These are phyloP conservation scores for Talaromyces sp. DNA, from an alignment of 2,329 filamentous ascomycete genomes.

Conservation along the genomic window DNA sequence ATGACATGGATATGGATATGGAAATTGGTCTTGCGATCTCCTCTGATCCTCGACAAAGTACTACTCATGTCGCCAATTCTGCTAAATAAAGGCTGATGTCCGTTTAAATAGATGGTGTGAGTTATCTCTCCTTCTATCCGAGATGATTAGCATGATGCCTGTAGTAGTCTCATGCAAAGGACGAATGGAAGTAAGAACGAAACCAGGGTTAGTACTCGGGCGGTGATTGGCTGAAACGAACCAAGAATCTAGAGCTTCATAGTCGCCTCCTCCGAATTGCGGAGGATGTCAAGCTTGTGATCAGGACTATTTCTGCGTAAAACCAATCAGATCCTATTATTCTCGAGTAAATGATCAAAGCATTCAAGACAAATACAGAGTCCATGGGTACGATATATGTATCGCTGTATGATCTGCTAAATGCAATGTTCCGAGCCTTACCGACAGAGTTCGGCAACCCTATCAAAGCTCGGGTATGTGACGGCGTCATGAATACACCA, in stretches of 20 bases:
- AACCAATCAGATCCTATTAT: no score
- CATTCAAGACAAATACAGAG: neutral
- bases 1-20: conserved; percentile 1
- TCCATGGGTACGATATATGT: neutral
- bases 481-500: conserved; percentile 14
- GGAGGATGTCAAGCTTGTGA: conserved; percentile 12
- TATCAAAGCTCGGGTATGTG: conserved; percentile 13
- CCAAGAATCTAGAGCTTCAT: conserved; percentile 1
- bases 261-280: conserved; percentile 14
- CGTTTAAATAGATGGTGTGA: neutral
- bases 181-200: conserved; percentile 9
- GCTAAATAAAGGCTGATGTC: neutral
- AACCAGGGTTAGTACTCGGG: neutral
- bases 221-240: neutral
- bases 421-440: conserved; percentile 14
- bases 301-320: neutral
- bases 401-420: conserved; percentile 3
- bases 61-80: neutral
- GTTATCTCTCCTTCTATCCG: neutral
- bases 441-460: conserved; percentile 13
- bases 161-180: neutral
- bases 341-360: no score
- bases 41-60: neutral
- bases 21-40: conserved; percentile 5
- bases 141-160: neutral